Percentiles rank a stretch among this genome's conserved stretches.
Conservation (phyloP, 768 basidiomycete genomes). For the Roridomyces roridus region DNA sequence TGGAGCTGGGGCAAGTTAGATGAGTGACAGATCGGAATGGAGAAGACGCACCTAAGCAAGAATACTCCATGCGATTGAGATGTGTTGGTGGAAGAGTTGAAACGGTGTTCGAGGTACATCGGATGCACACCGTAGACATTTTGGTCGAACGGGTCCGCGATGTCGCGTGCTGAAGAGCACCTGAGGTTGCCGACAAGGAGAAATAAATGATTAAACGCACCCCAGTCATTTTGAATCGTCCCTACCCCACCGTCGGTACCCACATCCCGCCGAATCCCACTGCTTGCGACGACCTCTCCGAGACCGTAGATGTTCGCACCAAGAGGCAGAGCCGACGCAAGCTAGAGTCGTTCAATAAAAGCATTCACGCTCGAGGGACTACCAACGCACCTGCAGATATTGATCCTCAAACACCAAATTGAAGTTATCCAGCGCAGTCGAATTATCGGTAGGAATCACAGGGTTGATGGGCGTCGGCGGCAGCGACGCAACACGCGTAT, state of each 20-base stretch:
- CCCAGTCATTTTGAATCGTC: conserved; percentile 72
- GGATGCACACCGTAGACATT: conserved; percentile 79
- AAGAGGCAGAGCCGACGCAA: conserved; percentile 69
- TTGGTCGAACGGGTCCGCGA: conserved; percentile 66
- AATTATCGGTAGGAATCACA: conserved; percentile 54
- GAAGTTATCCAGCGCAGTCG: conserved; percentile 66
- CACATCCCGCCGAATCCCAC: conserved; percentile 70
- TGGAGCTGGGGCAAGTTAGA: conserved; percentile 47
- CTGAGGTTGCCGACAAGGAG: too few species aligned
- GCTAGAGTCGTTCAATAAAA: conserved; percentile 40
- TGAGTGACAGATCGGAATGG: neutral
- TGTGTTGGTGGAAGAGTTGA: conserved; percentile 51
- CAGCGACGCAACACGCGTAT: conserved; percentile 69
- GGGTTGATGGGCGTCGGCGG: conserved; percentile 66
- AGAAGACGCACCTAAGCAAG: conserved; percentile 58
- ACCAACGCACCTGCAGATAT: conserved; percentile 65
- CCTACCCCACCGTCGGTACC: conserved; percentile 54
- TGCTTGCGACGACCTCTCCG: conserved; percentile 74
- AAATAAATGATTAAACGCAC: neutral
- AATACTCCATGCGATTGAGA: conserved; percentile 80
- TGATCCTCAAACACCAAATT: conserved; percentile 81
- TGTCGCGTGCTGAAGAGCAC: conserved; percentile 49
- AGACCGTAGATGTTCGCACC: conserved; percentile 80
- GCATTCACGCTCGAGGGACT: neutral
- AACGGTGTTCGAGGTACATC: conserved; percentile 76